These are phyloP conservation scores for Camellia sinensis DNA, from an alignment of 148 eudicot species.

Conservation along the genomic window DNA sequence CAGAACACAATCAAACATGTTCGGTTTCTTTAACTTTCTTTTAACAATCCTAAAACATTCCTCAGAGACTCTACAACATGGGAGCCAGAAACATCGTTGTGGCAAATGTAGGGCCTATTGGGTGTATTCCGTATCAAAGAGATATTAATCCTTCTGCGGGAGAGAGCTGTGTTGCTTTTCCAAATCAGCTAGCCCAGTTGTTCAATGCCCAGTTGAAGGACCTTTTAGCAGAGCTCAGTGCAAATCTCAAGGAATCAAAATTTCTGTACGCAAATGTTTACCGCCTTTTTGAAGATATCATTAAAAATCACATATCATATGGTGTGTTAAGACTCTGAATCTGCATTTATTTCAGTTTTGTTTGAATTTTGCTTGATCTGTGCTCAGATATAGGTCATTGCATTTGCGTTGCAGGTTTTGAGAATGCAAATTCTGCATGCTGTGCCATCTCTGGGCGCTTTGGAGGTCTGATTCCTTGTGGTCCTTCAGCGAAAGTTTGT, in stretches of 20 bases:
- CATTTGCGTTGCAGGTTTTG: slow-evolving; percentile 50
- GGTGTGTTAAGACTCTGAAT: slow-evolving; percentile 37
- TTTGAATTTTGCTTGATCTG: neutral
- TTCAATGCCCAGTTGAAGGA: slow-evolving; percentile 52
- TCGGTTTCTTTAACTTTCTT: too few species aligned
- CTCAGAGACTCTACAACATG: slow-evolving; percentile 69
- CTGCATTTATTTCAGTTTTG: neutral
- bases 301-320: slow-evolving; percentile 48
- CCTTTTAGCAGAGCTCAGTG: slow-evolving; percentile 41
- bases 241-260: slow-evolving; percentile 44
- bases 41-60: neutral
- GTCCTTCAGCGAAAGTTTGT: slow-evolving; percentile 58
- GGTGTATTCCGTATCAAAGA: slow-evolving; percentile 78
- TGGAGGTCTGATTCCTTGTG: slow-evolving; percentile 85
- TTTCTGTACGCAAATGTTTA: slow-evolving; percentile 70
- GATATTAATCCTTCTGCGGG: slow-evolving; percentile 65
- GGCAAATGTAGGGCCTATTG: slow-evolving; percentile 88
- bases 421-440: slow-evolving; percentile 56
- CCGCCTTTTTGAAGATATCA: slow-evolving; percentile 44
- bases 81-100: slow-evolving; percentile 81
- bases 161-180: slow-evolving; percentile 48
- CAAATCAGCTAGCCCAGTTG: slow-evolving; percentile 66
- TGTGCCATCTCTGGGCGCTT: slow-evolving; percentile 53
- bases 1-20: neutral
- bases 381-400: neutral